Evolutionary conservation across 768 basidiomycete genomes (phyloP).

Genomic region (Trichaptum fuscoviolaceum): DNA sequence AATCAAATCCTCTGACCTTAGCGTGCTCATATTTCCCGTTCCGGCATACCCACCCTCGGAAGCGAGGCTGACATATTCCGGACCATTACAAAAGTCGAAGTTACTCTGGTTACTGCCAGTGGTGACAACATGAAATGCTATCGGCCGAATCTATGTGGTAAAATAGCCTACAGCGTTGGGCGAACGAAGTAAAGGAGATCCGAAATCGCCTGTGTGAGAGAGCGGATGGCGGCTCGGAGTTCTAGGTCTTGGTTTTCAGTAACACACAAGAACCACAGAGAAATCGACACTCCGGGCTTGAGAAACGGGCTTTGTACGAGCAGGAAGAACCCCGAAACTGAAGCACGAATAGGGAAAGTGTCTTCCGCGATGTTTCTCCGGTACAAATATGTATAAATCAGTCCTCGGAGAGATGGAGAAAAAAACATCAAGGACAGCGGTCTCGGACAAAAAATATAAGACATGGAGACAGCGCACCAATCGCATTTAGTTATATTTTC

Average conservation of each 20-base stretch:
- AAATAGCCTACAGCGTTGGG: neutral
- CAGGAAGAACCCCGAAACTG: neutral
- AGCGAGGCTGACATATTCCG: too few relatives aligned
- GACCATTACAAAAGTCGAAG: too few relatives aligned
- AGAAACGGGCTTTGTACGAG: too few relatives aligned
- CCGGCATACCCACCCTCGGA: too few relatives aligned
- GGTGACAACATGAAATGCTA: neutral
- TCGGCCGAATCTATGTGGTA: neutral
- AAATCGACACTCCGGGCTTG: neutral
- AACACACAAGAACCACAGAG: neutral
- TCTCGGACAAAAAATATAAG: neutral
- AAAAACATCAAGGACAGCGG: neutral
- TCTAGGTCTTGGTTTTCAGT: neutral
- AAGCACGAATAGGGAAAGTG: neutral
- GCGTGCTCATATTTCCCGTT: neutral
- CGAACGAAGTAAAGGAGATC: neutral
- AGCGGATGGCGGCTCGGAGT: neutral
- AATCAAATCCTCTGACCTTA: neutral
- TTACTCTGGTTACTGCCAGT: too few relatives aligned
- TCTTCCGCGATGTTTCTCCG: neutral
- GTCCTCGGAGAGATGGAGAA: too few relatives aligned
- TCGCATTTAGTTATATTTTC: too few relatives aligned
- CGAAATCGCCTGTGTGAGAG: neutral
- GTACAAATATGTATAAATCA: too few relatives aligned
- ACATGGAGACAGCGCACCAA: neutral